Base-by-base conservation (phyloP, 495 filamentous ascomycete species). In the Extremus antarcticus region DNA sequence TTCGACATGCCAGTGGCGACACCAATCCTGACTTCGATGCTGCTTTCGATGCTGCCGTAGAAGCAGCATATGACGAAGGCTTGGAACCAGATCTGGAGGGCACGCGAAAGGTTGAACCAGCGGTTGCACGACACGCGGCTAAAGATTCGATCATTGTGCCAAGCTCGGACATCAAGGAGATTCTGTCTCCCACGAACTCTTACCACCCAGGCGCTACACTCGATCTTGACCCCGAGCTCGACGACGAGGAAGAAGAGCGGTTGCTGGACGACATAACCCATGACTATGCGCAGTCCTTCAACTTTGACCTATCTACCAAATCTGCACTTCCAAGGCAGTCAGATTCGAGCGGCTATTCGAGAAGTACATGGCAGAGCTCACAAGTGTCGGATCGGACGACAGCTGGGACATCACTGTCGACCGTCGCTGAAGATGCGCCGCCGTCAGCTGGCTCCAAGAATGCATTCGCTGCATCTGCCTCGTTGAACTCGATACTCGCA, bases 1-100 rank as follows among this genome's bases (percentile, higher is more conserved):
- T 88, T 43, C 77, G 82, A 23, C 76, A 74, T 20, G 65, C 81
- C 2, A 94, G 85, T 63, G 82, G 82, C 21, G 81, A 79, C 23
- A 94, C 89, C 0, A 88, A 94, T 63, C 87, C 91, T 19, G 91
- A 94, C 63, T 96, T 96, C 65, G 88, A 95, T 70, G 88, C 90
- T 29, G 94, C 94, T 25, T 73, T 97, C 29, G 92, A 98, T 73
- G 92, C 89, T 2, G 94, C 94, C 13, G 87, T 97, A 10, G 92
- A 97, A 66, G 90, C 91, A 39, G 92, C 92, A 20, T 97, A 96
- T 66, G 87, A 95, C 66, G 88, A 97, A 60, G 89, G 87, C 4
- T 85, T 87, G 62, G 90, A 95, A 62, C 85, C 87, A 4, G 85
- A 78, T 63, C 77, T 79, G 50, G 73, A 72, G 15, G 68, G 70